Evolutionary conservation across 208 protist species (phyloP).

Genomic region (Leishmania amazonensis): DNA sequence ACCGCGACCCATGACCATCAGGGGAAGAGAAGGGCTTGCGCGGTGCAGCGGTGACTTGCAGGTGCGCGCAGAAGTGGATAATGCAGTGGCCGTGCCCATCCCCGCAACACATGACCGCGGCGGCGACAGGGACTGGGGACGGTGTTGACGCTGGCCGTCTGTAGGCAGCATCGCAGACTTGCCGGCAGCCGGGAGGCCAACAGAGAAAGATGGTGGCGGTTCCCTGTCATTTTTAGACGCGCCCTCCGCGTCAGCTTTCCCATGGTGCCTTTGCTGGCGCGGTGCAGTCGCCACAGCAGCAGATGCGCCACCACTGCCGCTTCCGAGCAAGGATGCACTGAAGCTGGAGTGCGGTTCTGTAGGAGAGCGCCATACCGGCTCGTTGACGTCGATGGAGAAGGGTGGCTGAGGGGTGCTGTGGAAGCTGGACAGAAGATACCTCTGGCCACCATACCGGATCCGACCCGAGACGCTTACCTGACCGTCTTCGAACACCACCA

Average conservation of each 20-base stretch:
- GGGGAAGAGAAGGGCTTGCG: neutral
- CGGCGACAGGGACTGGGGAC: neutral
- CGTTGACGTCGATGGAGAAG: conserved; percentile 40
- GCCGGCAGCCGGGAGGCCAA: neutral
- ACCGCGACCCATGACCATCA: neutral
- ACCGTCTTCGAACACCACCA: conserved; percentile 57
- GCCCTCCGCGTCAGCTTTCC: neutral
- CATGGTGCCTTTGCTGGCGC: neutral
- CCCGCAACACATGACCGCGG: neutral
- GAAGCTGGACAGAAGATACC: conserved; percentile 37
- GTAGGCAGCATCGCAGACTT: neutral
- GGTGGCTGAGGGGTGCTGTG: conserved; percentile 37
- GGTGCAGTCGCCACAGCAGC: neutral
- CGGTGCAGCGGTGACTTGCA: neutral
- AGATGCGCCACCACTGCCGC: conserved; percentile 2
- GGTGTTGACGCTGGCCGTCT: neutral
- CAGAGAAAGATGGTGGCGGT: neutral
- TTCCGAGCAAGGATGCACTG: neutral
- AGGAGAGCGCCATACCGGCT: neutral
- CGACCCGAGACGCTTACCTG: conserved; percentile 44
- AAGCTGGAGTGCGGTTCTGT: neutral
- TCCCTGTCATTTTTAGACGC: neutral
- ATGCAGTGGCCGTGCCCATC: neutral
- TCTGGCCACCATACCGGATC: conserved; percentile 30
- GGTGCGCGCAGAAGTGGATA: conserved; percentile 3